Conservation (phyloP, 129 eudicot species). For the Ambrosia artemisiifolia region DNA sequence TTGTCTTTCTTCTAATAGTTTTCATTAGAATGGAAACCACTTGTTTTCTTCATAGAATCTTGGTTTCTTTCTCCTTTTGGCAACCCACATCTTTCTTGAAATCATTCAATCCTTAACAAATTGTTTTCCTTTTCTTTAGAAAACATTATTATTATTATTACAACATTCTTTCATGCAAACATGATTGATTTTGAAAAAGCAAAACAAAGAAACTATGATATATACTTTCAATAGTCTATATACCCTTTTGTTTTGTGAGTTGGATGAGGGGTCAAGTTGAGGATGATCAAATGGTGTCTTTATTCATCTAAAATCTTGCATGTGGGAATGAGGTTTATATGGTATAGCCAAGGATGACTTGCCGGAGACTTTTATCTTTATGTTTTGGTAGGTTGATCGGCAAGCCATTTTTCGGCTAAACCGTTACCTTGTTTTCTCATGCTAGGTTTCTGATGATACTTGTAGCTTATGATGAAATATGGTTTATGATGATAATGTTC, state of each 20-base stretch:
- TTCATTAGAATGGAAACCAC: conserved; percentile 34
- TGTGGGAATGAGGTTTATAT: conserved; percentile 51
- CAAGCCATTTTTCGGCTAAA: conserved; percentile 60
- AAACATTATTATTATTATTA: neutral
- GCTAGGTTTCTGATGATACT: conserved; percentile 51
- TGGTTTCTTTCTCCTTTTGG: conserved; percentile 41
- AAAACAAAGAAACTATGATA: neutral
- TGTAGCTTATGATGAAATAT: neutral
- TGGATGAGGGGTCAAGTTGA: neutral
- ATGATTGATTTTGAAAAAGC: neutral
- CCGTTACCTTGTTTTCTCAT: conserved; percentile 51
- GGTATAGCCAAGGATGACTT: conserved; percentile 87
- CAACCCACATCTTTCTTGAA: conserved; percentile 15
- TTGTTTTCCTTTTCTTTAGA: neutral
- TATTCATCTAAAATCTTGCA: conserved; percentile 61
- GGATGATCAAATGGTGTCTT: neutral
- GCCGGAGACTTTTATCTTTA: conserved; percentile 39
- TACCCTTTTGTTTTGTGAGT: neutral
- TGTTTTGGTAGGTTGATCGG: conserved; percentile 17
- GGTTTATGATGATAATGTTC: neutral
- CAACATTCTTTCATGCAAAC: neutral
- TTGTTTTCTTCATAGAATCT: conserved; percentile 40
- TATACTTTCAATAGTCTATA: neutral
- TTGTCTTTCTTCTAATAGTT: conserved; percentile 30
- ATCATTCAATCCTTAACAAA: neutral